These are phyloP conservation scores for Colletotrichum plurivorum DNA, from an alignment of 2,329 filamentous ascomycete species.

Conservation along the genomic window DNA sequence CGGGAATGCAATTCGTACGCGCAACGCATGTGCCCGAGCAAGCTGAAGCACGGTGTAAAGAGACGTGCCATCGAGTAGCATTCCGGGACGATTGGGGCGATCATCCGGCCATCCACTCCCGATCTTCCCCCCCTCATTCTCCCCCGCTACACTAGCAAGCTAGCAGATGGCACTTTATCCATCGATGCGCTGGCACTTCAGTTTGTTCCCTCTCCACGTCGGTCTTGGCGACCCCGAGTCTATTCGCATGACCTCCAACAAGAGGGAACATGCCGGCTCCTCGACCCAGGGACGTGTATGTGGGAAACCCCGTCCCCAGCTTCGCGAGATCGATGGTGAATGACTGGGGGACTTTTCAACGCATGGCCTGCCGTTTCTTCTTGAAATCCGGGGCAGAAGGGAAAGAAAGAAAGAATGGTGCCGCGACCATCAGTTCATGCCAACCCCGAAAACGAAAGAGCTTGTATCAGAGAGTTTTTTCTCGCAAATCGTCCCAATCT, in stretches of 20 bases:
- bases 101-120: too few relatives aligned
- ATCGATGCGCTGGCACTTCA: background rate
- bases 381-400: background rate
- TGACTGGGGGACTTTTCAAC: too few relatives aligned
- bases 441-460: slow-evolving; percentile 1
- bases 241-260: background rate
- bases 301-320: background rate
- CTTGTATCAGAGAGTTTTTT: background rate
- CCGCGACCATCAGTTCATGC: slow-evolving; percentile 34
- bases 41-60: too few relatives aligned
- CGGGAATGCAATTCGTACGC: too few relatives aligned
- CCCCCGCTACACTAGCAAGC: too few relatives aligned
- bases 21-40: too few relatives aligned
- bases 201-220: slow-evolving; percentile 3
- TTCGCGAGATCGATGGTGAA: background rate
- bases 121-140: too few relatives aligned
- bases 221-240: slow-evolving; percentile 2
- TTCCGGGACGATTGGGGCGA: too few relatives aligned
- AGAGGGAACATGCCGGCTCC: slow-evolving; percentile 30
- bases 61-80: too few relatives aligned
- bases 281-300: slow-evolving; percentile 4
- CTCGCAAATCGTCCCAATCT: slow-evolving; percentile 1
- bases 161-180: too few relatives aligned
- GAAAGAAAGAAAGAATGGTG: background rate
- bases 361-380: background rate